These are phyloP conservation scores for Nakazawaea anatomiae DNA, from an alignment of 805 yeast genomes.

Conservation along the genomic window DNA sequence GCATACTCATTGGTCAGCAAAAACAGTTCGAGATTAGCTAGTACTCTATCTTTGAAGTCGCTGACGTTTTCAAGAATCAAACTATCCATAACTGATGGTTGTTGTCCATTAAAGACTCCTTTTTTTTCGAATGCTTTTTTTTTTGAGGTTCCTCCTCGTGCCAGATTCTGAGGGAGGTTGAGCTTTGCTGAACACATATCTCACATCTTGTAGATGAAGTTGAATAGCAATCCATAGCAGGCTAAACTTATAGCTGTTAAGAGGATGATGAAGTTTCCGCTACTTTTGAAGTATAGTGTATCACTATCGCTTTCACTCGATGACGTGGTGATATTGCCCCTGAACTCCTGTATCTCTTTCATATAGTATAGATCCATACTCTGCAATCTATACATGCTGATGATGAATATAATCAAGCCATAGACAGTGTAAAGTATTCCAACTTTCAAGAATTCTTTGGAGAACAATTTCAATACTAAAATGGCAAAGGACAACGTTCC, in stretches of 20 bases:
- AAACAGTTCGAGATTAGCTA: not conserved
- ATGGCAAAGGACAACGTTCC: slow-evolving; percentile 62
- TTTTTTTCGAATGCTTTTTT: not conserved
- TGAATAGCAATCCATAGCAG: slow-evolving; percentile 44
- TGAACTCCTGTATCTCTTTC: slow-evolving; percentile 12
- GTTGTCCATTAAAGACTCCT: slow-evolving; percentile 13
- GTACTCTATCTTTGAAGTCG: slow-evolving; percentile 14
- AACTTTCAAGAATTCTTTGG: slow-evolving; percentile 56
- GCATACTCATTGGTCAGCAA: not conserved
- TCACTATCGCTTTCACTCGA: slow-evolving; percentile 28
- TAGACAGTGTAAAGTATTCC: slow-evolving; percentile 63
- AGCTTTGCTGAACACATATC: not conserved
- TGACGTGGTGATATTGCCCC: not conserved
- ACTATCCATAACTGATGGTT: slow-evolving; percentile 17
- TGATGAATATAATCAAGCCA: slow-evolving; percentile 39
- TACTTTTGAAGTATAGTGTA: slow-evolving; percentile 44
- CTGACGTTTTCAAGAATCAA: slow-evolving; percentile 16
- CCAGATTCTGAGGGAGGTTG: not conserved
- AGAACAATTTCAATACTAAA: slow-evolving; percentile 58
- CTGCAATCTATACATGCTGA: slow-evolving; percentile 28
- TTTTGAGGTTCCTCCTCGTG: not conserved
- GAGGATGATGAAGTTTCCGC: slow-evolving; percentile 55
- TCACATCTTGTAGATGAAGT: slow-evolving; percentile 8
- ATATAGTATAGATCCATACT: slow-evolving; percentile 25
- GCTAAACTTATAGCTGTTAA: slow-evolving; percentile 43